Conservation (phyloP, 371 early-diverging fungal species). For the Mucor mucedo region DNA sequence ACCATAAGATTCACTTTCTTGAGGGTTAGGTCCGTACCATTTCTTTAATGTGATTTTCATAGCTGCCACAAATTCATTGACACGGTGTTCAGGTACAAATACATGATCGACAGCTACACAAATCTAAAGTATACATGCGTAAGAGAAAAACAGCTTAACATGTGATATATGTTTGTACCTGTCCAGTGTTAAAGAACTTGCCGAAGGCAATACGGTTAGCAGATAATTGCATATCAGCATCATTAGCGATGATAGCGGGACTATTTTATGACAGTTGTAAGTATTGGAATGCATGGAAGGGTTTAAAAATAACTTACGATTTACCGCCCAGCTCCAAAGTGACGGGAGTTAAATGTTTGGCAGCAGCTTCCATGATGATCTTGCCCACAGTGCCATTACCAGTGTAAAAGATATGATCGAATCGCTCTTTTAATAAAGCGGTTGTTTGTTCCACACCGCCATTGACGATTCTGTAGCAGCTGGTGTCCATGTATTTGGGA, state of each 20-base stretch:
- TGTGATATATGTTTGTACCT: conserved; percentile 26
- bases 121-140: conserved; percentile 38
- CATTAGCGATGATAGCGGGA: conserved; percentile 75
- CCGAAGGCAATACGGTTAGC: conserved; percentile 85
- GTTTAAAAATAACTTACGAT: conserved; percentile 40
- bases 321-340: conserved; percentile 93
- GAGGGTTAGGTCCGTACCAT: conserved; percentile 61
- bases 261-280: conserved; percentile 21
- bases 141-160: too few species aligned
- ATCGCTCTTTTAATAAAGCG: conserved; percentile 67
- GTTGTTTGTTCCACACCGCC: conserved; percentile 85
- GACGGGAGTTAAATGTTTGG: conserved; percentile 72
- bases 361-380: conserved; percentile 79
- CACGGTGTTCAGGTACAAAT: conserved; percentile 59
- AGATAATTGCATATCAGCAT: conserved; percentile 65
- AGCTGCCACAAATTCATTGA: conserved; percentile 54
- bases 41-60: conserved; percentile 55
- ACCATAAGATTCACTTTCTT: conserved; percentile 57
- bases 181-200: conserved; percentile 85
- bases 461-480: conserved; percentile 72
- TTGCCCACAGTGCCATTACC: conserved; percentile 82
- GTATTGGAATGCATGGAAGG: too few species aligned
- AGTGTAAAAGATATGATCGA: conserved; percentile 91
- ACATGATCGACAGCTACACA: conserved; percentile 92
- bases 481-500: conserved; percentile 75